Evolutionary conservation across 495 filamentous ascomycete genomes (phyloP).

Genomic region (Aspergillus bertholletiae): DNA sequence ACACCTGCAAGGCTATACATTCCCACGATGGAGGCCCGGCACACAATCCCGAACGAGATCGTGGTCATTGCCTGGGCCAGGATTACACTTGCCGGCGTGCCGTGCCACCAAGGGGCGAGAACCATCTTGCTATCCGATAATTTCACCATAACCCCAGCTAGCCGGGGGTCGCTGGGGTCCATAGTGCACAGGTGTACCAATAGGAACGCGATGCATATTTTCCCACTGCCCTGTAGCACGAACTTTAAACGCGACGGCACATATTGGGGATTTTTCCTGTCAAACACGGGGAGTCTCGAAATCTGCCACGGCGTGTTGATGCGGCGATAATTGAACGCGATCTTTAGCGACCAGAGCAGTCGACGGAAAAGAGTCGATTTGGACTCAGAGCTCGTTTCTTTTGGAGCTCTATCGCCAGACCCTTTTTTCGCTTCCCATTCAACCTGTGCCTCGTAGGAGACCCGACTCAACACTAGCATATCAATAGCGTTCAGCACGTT

Average conservation of each 20-base stretch:
- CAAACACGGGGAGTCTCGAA: slow-evolving; percentile 1
- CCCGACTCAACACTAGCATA: slow-evolving; percentile 16
- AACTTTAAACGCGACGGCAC: slow-evolving; percentile 1
- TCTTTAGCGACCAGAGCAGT: slow-evolving; percentile 7
- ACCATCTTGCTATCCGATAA: slow-evolving; percentile 1
- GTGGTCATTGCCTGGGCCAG: slow-evolving; percentile 8
- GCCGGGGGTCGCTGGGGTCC: slow-evolving; percentile 4
- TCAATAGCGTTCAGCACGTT: slow-evolving; percentile 22
- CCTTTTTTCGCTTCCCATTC: slow-evolving; percentile 10
- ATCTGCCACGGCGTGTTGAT: slow-evolving; percentile 22
- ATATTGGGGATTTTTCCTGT: background rate
- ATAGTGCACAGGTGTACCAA: slow-evolving; percentile 12
- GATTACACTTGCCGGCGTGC: background rate
- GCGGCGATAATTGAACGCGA: slow-evolving; percentile 22
- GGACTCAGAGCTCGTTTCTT: background rate
- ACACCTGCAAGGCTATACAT: slow-evolving; percentile 6
- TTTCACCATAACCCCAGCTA: background rate
- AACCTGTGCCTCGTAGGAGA: slow-evolving; percentile 12
- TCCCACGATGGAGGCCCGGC: slow-evolving; percentile 8
- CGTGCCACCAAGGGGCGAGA: slow-evolving; percentile 4
- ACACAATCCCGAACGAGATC: slow-evolving; percentile 17
- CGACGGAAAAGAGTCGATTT: background rate
- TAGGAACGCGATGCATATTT: background rate
- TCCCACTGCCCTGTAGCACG: background rate
- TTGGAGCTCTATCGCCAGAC: background rate